Evolutionary conservation across 257 asterid genomes (phyloP).

Genomic region (Primulina eburnea): DNA sequence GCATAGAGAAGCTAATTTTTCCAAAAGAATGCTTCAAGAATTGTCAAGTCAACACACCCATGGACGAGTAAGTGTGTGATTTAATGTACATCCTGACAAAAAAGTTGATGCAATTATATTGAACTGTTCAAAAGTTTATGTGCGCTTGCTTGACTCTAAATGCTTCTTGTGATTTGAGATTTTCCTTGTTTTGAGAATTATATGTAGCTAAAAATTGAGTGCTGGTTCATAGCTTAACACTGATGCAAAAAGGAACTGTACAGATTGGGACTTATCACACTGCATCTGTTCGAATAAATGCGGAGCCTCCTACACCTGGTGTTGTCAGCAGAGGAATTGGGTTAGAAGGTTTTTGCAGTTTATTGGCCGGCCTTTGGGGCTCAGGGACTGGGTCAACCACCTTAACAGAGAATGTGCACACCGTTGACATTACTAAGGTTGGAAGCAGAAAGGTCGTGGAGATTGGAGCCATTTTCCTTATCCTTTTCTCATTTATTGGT

Average conservation of each 20-base stretch:
- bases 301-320: slow-evolving; percentile 82
- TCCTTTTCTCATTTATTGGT: slow-evolving; percentile 85
- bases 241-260: slow-evolving; percentile 23
- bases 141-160: background rate
- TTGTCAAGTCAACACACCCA: too few species aligned
- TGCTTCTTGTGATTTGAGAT: background rate
- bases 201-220: too few species aligned
- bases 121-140: too few species aligned
- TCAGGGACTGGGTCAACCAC: slow-evolving; percentile 91
- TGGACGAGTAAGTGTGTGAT: too few species aligned
- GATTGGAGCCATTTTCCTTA: slow-evolving; percentile 78
- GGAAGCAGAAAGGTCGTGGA: slow-evolving; percentile 75
- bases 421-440: slow-evolving; percentile 69
- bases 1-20: too few species aligned
- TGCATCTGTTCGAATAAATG: slow-evolving; percentile 54
- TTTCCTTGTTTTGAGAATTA: background rate
- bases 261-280: slow-evolving; percentile 94
- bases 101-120: too few species aligned
- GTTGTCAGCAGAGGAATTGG: slow-evolving; percentile 92
- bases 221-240: slow-evolving; percentile 4
- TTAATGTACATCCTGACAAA: too few species aligned
- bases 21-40: too few species aligned
- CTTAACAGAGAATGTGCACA: slow-evolving; percentile 82
- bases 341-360: slow-evolving; percentile 89
- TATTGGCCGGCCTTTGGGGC: slow-evolving; percentile 97